Conservation (phyloP, 2,329 filamentous ascomycete genomes). For the Ophiostoma ips region DNA sequence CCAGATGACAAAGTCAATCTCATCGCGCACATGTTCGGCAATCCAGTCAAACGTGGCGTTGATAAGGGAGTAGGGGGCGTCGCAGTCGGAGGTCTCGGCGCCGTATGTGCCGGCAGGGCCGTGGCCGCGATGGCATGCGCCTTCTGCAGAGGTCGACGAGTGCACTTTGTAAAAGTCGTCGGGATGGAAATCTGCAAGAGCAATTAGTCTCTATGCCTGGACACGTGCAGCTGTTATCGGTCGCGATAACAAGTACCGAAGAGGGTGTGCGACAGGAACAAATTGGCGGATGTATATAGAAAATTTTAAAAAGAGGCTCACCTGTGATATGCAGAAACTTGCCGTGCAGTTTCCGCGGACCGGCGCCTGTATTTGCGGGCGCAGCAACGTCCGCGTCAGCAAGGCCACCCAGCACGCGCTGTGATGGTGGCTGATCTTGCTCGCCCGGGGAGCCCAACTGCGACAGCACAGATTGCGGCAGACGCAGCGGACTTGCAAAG, state of each 20-base stretch:
- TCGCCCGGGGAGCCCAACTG: neutral
- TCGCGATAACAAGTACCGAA: neutral
- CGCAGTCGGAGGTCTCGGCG: constrained; percentile 77
- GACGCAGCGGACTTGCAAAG: constrained; percentile 16
- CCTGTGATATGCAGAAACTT: constrained; percentile 83
- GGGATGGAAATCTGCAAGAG: constrained; percentile 65
- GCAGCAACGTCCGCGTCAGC: constrained; percentile 1
- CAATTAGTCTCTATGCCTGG: neutral
- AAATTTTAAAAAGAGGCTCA: constrained; percentile 30
- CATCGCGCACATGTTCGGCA: constrained; percentile 56
- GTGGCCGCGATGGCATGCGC: constrained; percentile 65
- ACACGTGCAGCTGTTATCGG: no score
- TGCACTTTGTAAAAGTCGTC: constrained; percentile 76
- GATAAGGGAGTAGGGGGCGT: constrained; percentile 65
- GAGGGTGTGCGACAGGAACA: neutral
- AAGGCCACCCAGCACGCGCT: constrained; percentile 11
- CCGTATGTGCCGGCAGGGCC: constrained; percentile 73
- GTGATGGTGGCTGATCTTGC: constrained; percentile 7
- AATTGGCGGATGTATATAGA: no score
- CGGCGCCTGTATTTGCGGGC: constrained; percentile 8
- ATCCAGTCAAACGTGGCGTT: constrained; percentile 91
- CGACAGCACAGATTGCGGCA: constrained; percentile 3
- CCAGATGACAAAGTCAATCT: constrained; percentile 84
- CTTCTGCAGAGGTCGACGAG: constrained; percentile 51
- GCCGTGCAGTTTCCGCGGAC: constrained; percentile 44